Base-by-base conservation (phyloP, 345 rosid species). In the Acer yangbiense region DNA sequence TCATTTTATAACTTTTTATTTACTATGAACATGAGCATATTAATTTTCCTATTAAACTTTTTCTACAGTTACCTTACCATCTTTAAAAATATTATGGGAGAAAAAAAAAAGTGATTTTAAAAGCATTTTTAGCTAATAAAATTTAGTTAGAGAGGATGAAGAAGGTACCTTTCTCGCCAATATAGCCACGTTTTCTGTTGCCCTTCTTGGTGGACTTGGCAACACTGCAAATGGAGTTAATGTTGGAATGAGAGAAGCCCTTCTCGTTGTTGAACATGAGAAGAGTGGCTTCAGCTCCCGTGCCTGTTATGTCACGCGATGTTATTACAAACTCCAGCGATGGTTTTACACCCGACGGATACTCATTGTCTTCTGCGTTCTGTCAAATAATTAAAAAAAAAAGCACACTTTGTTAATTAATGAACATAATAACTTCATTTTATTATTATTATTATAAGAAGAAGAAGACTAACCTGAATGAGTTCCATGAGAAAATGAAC, bases 311-410 rank as follows among this genome's bases (percentile, higher is more conserved):
- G 60, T 93, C 97, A 4, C 80, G 83, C 58, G 93, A 86, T 10
- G 97, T 93, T 12, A 93, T 73, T 2, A 93, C 87, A 82, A 89
- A 91, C 80, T 93, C 92, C 0, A 93, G 93, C 0, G 95, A 90
- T 12, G 97, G 97, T 79, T 89, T 88, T 23, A 88, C 89, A 6
- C 80, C 91, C 71, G 81, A 87, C 4, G 65, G 76, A 25, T 93
- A 93, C 80, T 88, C 95, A 17, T 93, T 93, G 63, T 93, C 97
- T 60, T 93, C 95, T 0, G 97, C 94, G 65, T 93, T 93, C 94
- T 93, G 83, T 10, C 27, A 6, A 1, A 48, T 41, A 29, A 29
- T 29, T n/a, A n/a, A 29, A 29, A 29, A 29, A 29, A 29, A 29
- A 29, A 29, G 2, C 32, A 29, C 66, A 48, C 11, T 43, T 43